Conservation (phyloP, 176 grass and related monocot genomes). For the Elaeis guineensis region DNA sequence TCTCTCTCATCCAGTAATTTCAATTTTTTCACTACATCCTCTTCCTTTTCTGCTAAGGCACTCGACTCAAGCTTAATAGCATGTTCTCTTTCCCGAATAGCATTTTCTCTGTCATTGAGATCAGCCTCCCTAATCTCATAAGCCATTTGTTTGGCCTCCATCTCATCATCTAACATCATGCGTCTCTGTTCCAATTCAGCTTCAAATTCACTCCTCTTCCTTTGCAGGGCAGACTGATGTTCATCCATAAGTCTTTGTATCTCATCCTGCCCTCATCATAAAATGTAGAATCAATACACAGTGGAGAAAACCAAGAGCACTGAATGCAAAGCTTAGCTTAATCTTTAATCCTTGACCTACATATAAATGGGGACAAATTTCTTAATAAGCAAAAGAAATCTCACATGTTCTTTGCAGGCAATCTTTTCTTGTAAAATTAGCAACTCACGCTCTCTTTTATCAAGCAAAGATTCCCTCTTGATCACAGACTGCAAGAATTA, state of each 20-base stretch:
- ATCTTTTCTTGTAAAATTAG: conserved; percentile 78
- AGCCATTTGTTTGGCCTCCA: conserved; percentile 26
- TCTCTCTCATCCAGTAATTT: conserved; percentile 46
- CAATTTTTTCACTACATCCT: conserved; percentile 36
- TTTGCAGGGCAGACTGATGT: conserved; percentile 41
- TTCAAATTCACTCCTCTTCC: conserved; percentile 57
- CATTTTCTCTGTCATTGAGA: conserved; percentile 37
- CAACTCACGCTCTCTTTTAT: conserved; percentile 67
- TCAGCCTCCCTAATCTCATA: conserved; percentile 37
- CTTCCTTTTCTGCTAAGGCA: conserved; percentile 54
- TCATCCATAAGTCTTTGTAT: conserved; percentile 58
- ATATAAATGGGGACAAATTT: too few species aligned
- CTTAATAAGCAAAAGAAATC: neutral
- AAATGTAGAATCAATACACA: conserved; percentile 9
- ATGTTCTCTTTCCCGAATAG: conserved; percentile 31
- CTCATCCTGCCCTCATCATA: conserved; percentile 44
- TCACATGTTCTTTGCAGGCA: conserved; percentile 65
- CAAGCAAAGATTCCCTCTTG: conserved; percentile 58
- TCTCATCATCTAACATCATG: conserved; percentile 38
- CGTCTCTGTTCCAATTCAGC: conserved; percentile 46
- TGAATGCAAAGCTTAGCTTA: too few species aligned
- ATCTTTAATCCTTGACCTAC: too few species aligned
- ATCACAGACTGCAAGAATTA: conserved; percentile 46
- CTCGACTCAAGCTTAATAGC: conserved; percentile 26
- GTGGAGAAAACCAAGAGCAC: too few species aligned